Base-by-base conservation (phyloP, 129 eudicot species). In the Pulicaria dysenterica region DNA sequence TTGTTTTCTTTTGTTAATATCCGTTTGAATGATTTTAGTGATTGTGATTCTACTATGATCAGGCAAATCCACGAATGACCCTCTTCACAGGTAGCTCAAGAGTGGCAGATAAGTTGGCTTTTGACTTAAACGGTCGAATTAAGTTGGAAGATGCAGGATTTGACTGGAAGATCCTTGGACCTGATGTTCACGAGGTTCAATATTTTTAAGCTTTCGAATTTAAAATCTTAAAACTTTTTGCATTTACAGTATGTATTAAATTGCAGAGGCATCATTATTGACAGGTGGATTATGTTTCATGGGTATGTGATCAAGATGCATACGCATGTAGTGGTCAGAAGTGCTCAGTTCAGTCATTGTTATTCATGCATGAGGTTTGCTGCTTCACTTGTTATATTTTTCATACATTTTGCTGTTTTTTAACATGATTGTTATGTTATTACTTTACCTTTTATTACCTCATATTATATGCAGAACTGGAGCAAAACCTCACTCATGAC, bases 291-390 rank as follows among this genome's bases (percentile, higher is more conserved):
- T 92, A 92, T 67, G 89, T 89, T 47, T 89, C 98, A 73, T 92
- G 98, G 98, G 98, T 92, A 13, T 92, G 98, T 78, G 96, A 92
- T 81, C 98, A 92, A 89, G 98, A 92, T 81, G 98, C 98, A 19
- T 87, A 92, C 73, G 96, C 95, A 19, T 92, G 97, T 76, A 92
- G 97, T 65, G 97, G 97, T 17, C 96, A 92, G 64, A 89, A 92
- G 75, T 92, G 97, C 79, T 92, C 97, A 31, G 97, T 96, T 61
- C 96, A 92, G 58, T 92, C 97, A 11, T 71, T 92, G 48, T 79
- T 92, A 34, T 92, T 92, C 76, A 69, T 92, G 79, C 98, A 92
- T 46, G 96, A 89, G 91, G 98, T 89, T 40, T 64, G 76, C 72
- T 60, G 5, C 76, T 75, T 19, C 55, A 51, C 6, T 46, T 42